Conservation (phyloP, 352 stramenopile species). For the Phytophthora hibernalis region DNA sequence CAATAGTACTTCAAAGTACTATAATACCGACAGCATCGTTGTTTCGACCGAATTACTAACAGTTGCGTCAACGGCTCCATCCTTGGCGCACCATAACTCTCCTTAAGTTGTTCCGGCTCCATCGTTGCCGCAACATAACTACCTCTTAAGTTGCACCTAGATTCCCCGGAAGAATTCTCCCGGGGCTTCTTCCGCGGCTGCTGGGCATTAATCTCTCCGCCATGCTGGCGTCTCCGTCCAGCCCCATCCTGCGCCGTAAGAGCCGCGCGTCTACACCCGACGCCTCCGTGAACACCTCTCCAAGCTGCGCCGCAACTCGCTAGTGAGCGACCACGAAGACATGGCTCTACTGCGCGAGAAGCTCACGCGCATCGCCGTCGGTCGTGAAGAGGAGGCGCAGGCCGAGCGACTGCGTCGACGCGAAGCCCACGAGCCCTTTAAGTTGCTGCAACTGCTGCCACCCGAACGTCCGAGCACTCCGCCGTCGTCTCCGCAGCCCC, state of each 20-base stretch:
- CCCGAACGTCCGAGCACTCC: constrained; percentile 69
- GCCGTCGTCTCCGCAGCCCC: constrained; percentile 79
- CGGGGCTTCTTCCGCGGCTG: constrained; percentile 15
- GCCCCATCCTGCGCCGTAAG: constrained; percentile 24
- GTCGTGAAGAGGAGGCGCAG: constrained; percentile 6
- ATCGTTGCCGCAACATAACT: constrained; percentile 8
- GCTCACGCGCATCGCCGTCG: constrained; percentile 75
- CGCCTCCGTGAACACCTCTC: constrained; percentile 43
- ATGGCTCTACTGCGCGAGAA: constrained; percentile 78
- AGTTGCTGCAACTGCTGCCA: constrained; percentile 51
- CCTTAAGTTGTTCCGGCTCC: no score
- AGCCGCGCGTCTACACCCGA: constrained; percentile 24
- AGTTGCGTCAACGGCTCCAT: no score
- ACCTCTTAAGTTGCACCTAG: background rate
- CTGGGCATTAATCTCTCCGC: background rate
- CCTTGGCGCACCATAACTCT: no score
- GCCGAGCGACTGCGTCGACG: constrained; percentile 9
- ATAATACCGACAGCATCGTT: no score
- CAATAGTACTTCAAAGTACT: no score
- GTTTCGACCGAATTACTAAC: no score
- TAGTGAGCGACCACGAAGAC: constrained; percentile 69
- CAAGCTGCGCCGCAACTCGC: constrained; percentile 56
- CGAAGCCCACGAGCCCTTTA: constrained; percentile 40
- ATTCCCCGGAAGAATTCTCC: constrained; percentile 36
- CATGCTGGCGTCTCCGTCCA: constrained; percentile 42